Percentiles rank a stretch among this genome's conserved stretches.
Conservation (phyloP, 2,329 filamentous ascomycete genomes). For the Clonostachys rosea region DNA sequence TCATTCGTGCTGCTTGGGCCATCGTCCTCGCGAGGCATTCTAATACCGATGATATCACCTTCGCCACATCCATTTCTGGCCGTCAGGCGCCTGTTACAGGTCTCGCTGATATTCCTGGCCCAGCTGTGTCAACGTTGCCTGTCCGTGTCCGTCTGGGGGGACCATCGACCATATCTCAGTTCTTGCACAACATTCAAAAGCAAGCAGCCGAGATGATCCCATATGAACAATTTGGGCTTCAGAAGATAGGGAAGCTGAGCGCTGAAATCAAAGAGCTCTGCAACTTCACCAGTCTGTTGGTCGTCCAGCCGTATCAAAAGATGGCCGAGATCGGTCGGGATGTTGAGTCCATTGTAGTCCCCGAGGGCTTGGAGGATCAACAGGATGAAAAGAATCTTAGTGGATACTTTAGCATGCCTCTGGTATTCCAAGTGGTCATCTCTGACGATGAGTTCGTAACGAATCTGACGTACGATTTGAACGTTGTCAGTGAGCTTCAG, state of each 20-base stretch:
- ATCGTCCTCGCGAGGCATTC: slow-evolving; percentile 6
- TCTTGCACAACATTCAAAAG: slow-evolving; percentile 7
- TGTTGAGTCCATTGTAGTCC: background rate
- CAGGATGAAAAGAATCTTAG: slow-evolving; percentile 18
- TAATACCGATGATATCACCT: slow-evolving; percentile 9
- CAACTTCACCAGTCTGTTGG: slow-evolving; percentile 6
- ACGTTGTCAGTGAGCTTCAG: slow-evolving; percentile 4
- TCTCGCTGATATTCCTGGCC: slow-evolving; percentile 10
- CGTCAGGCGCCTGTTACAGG: slow-evolving; percentile 11
- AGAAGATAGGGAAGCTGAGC: slow-evolving; percentile 5
- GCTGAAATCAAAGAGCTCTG: slow-evolving; percentile 3
- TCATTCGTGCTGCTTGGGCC: slow-evolving; percentile 11
- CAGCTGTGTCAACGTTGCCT: slow-evolving; percentile 11
- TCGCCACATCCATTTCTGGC: slow-evolving; percentile 11
- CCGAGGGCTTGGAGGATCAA: background rate
- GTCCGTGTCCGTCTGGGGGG: slow-evolving; percentile 2
- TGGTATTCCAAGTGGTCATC: slow-evolving; percentile 2
- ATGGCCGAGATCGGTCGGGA: slow-evolving; percentile 1
- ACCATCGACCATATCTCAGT: slow-evolving; percentile 4
- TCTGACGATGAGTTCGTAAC: slow-evolving; percentile 1
- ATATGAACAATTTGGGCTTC: slow-evolving; percentile 6
- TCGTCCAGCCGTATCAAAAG: slow-evolving; percentile 6
- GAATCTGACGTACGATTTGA: slow-evolving; percentile 1
- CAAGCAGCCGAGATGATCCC: slow-evolving; percentile 4
- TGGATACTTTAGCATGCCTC: slow-evolving; percentile 5